Evolutionary conservation across 495 filamentous ascomycete genomes (phyloP).

Genomic region (Trichoderma reesei): DNA sequence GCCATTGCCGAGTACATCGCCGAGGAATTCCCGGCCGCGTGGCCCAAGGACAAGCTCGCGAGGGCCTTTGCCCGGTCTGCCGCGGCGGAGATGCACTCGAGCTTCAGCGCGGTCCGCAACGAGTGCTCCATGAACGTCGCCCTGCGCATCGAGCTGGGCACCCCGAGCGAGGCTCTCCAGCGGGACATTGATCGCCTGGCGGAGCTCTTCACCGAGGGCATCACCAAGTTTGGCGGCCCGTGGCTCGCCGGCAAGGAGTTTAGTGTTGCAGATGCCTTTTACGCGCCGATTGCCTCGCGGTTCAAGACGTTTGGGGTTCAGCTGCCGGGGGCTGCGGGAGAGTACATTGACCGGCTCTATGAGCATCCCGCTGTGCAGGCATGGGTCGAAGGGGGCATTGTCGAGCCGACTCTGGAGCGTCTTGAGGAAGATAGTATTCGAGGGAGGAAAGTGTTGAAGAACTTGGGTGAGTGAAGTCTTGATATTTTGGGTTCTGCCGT

Average conservation of each 20-base stretch:
- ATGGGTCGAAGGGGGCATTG: slow-evolving; percentile 19
- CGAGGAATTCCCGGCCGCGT: slow-evolving; percentile 41
- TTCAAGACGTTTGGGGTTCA: slow-evolving; percentile 19
- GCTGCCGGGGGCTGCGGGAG: slow-evolving; percentile 14
- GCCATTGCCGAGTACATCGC: slow-evolving; percentile 47
- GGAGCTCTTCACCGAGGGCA: slow-evolving; percentile 29
- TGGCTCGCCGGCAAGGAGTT: slow-evolving; percentile 31
- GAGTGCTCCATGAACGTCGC: slow-evolving; percentile 38
- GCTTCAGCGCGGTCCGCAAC: slow-evolving; percentile 36
- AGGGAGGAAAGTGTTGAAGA: slow-evolving; percentile 12
- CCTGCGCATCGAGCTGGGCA: slow-evolving; percentile 23
- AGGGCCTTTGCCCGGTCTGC: slow-evolving; percentile 42
- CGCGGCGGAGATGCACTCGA: slow-evolving; percentile 46
- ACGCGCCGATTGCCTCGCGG: slow-evolving; percentile 29
- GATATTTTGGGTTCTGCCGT: background rate
- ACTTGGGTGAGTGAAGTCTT: slow-evolving; percentile 2
- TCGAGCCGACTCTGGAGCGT: slow-evolving; percentile 15
- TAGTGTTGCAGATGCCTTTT: slow-evolving; percentile 32
- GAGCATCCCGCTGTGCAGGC: slow-evolving; percentile 17
- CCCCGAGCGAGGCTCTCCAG: slow-evolving; percentile 18
- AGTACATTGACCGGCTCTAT: slow-evolving; percentile 18
- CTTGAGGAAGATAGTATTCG: slow-evolving; percentile 16
- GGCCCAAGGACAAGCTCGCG: slow-evolving; percentile 34
- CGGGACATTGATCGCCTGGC: slow-evolving; percentile 25
- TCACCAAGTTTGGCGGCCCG: slow-evolving; percentile 28